These are phyloP conservation scores for Kodamaea arcana DNA, from an alignment of 1,139 yeast genomes.

Conservation along the genomic window DNA sequence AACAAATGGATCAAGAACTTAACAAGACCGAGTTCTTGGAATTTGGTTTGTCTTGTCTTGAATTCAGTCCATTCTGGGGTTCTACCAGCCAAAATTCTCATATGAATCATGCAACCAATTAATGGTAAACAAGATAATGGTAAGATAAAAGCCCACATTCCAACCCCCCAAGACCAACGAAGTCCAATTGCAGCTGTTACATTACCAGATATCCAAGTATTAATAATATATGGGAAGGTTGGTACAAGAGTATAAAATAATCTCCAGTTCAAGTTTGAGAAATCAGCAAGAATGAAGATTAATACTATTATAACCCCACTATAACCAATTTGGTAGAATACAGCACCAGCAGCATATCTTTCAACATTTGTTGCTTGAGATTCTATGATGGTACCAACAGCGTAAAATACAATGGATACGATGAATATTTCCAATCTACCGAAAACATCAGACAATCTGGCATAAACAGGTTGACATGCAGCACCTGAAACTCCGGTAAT, in stretches of 20 bases:
- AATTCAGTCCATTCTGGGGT: constrained; percentile 33
- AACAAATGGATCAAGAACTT: constrained; percentile 17
- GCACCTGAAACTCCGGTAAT: constrained; percentile 20
- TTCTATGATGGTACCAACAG: constrained; percentile 21
- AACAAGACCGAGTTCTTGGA: constrained; percentile 17
- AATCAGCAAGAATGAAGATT: constrained; percentile 18
- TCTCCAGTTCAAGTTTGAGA: constrained; percentile 21
- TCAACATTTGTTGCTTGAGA: constrained; percentile 21
- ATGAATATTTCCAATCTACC: constrained; percentile 20
- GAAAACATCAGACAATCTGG: constrained; percentile 19
- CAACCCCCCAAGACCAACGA: constrained; percentile 31
- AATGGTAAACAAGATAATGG: constrained; percentile 35
- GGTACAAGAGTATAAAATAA: constrained; percentile 19
- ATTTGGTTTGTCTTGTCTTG: constrained; percentile 12
- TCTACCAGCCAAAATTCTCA: constrained; percentile 33
- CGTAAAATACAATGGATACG: constrained; percentile 17
- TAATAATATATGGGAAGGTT: constrained; percentile 20
- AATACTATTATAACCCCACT: constrained; percentile 18
- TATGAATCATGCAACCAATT: constrained; percentile 26
- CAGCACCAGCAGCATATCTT: constrained; percentile 22
- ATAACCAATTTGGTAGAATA: constrained; percentile 20
- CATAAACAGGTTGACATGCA: constrained; percentile 20
- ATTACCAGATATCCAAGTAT: constrained; percentile 21
- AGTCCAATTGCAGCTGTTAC: constrained; percentile 13
- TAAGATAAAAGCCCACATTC: constrained; percentile 40